Conservation (phyloP, 148 eudicot genomes). For the Vaccinium corymbosum region DNA sequence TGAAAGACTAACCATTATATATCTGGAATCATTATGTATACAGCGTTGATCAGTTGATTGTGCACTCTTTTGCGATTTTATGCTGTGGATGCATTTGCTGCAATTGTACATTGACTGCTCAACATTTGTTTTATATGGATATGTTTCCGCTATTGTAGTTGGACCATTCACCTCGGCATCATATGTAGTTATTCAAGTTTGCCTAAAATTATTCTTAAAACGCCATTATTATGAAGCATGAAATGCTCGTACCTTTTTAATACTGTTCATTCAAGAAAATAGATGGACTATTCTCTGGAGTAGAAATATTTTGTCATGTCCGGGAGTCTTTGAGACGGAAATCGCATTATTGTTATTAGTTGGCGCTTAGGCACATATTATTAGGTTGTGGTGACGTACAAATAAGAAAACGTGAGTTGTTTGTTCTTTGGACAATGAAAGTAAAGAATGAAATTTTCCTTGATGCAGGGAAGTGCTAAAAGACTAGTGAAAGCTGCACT, state of each 20-base stretch:
- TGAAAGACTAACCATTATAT: not conserved
- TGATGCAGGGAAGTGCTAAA: constrained; percentile 53
- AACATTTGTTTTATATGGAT: not conserved
- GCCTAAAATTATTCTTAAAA: not conserved
- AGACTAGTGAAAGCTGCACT: constrained; percentile 52
- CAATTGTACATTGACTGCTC: not conserved
- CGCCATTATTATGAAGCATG: not conserved
- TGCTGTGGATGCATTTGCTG: not conserved
- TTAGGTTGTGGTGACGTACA: too few relatives aligned
- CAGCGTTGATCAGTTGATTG: not conserved
- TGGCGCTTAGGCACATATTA: not conserved
- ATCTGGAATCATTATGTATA: not conserved
- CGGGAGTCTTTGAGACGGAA: not conserved
- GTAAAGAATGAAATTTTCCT: not conserved
- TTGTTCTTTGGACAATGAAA: not conserved
- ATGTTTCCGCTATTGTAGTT: not conserved
- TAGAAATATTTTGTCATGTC: not conserved
- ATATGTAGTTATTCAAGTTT: not conserved
- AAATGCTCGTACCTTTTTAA: not conserved
- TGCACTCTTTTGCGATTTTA: not conserved
- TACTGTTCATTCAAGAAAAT: not conserved
- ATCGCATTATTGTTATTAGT: not conserved
- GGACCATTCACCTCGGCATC: not conserved
- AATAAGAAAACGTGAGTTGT: not conserved
- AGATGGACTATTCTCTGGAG: not conserved